These are phyloP conservation scores for Anaeromyces robustus DNA, from an alignment of 192 early-diverging fungal genomes.

Conservation along the genomic window DNA sequence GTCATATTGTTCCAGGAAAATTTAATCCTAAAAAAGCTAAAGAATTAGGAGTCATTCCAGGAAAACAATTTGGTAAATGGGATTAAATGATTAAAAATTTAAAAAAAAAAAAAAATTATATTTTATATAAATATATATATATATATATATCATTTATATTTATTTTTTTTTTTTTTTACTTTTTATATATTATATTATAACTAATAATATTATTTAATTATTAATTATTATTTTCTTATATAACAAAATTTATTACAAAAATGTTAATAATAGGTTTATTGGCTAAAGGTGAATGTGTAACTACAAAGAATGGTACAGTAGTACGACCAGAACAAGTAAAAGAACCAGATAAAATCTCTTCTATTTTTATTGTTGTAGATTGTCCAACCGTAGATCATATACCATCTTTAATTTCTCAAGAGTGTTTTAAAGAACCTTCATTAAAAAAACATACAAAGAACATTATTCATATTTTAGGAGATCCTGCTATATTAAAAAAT, in stretches of 20 bases:
- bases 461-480: background rate
- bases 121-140: too few relatives aligned
- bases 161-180: too few relatives aligned
- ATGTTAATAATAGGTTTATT: background rate
- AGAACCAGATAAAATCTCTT: background rate
- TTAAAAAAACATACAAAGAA: background rate
- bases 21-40: background rate
- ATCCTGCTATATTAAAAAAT: background rate
- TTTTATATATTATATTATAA: too few relatives aligned
- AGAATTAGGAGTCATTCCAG: background rate
- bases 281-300: background rate
- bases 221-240: too few relatives aligned
- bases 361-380: background rate
- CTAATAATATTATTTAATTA: too few relatives aligned
- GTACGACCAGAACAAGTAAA: background rate
- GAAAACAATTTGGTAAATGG: background rate
- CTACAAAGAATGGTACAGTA: background rate
- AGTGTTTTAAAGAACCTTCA: background rate
- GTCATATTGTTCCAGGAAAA: background rate
- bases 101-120: background rate
- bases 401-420: background rate
- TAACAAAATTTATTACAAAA: too few relatives aligned
- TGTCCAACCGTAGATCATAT: background rate
- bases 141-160: too few relatives aligned
- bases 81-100: background rate